A percentile compares a stretch with the other conserved stretches of the same genome.
These are phyloP conservation scores for Endocalyx cinctus DNA, from an alignment of 2,329 filamentous ascomycete genomes.

Conservation along the genomic window DNA sequence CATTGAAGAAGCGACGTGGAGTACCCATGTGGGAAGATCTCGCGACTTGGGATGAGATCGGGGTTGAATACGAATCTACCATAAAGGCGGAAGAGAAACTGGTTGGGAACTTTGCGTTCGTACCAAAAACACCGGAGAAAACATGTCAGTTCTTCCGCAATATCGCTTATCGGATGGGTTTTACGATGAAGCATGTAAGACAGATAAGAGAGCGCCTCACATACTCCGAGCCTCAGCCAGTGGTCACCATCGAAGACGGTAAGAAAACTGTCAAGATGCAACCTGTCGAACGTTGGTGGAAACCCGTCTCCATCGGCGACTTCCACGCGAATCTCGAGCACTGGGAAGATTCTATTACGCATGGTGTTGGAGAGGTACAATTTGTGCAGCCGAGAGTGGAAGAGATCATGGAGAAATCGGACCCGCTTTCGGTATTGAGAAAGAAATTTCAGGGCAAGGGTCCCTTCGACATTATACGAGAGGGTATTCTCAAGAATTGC, in stretches of 20 bases:
- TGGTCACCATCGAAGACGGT: too few species aligned
- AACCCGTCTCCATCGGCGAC: constrained; percentile 14
- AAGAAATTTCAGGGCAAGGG: constrained; percentile 8
- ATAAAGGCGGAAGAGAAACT: constrained; percentile 4
- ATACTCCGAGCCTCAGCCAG: constrained; percentile 6
- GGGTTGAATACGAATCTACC: too few species aligned
- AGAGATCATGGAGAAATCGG: constrained; percentile 28
- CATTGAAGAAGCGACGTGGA: too few species aligned
- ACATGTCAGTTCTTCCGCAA: constrained; percentile 27
- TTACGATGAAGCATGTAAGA: constrained; percentile 23
- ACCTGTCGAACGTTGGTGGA: constrained; percentile 10
- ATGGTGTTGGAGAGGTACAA: constrained; percentile 17
- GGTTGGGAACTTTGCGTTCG: neutral
- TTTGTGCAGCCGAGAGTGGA: constrained; percentile 16
- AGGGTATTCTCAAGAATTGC: constrained; percentile 39
- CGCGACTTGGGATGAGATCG: constrained; percentile 16
- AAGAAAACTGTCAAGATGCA: neutral
- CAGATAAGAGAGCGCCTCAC: constrained; percentile 16
- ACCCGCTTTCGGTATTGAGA: constrained; percentile 20
- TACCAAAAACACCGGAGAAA: constrained; percentile 16
- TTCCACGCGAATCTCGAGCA: constrained; percentile 11
- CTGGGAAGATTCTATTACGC: constrained; percentile 15
- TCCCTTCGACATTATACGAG: constrained; percentile 28
- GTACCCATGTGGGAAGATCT: constrained; percentile 21
- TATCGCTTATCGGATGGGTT: constrained; percentile 36